Evolutionary conservation across 768 basidiomycete species (phyloP).

Genomic region (Amanita pallidorosea): DNA sequence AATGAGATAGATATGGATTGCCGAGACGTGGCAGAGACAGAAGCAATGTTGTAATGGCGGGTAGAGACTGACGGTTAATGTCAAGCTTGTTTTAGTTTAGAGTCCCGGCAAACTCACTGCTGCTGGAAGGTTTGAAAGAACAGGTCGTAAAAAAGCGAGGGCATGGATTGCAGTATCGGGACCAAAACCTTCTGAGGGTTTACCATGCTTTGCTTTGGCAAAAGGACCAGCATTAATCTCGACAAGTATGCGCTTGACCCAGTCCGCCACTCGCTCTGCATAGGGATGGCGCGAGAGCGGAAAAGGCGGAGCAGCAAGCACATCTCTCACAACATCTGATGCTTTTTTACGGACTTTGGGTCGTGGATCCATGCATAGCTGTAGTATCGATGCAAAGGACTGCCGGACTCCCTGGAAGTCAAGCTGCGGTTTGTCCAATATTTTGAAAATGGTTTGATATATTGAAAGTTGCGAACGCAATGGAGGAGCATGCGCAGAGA

Average conservation of each 20-base stretch:
- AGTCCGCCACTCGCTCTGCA: constrained; percentile 68
- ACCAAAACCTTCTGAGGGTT: constrained; percentile 42
- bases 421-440: constrained; percentile 65
- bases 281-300: constrained; percentile 82
- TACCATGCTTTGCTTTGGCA: constrained; percentile 46
- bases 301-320: constrained; percentile 65
- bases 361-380: constrained; percentile 74
- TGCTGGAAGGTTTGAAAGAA: constrained; percentile 48
- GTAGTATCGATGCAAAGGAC: constrained; percentile 76
- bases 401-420: constrained; percentile 62
- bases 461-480: constrained; percentile 80
- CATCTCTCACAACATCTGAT: constrained; percentile 72
- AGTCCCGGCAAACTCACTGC: constrained; percentile 40
- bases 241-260: constrained; percentile 55
- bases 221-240: constrained; percentile 57
- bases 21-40: constrained; percentile 79
- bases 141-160: constrained; percentile 60
- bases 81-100: background rate
- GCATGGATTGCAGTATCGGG: constrained; percentile 71
- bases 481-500: constrained; percentile 59
- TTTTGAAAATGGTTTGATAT: constrained; percentile 54
- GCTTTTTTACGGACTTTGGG: constrained; percentile 94
- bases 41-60: constrained; percentile 57
- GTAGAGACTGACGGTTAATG: constrained; percentile 43
- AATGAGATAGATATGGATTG: constrained; percentile 82